phyloP scores from a whole-genome alignment of 257 asterid species.

The Gentiana dahurica region DNA sequence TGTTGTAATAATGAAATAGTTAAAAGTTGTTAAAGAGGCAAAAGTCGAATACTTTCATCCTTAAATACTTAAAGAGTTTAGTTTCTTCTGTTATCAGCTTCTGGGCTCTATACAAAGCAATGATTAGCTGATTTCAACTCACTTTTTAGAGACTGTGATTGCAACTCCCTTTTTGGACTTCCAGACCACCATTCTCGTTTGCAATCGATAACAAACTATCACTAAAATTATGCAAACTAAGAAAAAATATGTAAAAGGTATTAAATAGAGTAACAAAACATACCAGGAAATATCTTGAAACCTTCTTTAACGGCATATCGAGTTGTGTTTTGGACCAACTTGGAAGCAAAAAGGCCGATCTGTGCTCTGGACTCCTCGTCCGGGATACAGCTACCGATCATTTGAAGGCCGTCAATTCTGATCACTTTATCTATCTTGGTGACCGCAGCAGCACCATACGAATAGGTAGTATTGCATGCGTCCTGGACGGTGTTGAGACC shows the following conservation, averaged over 20 bases:
- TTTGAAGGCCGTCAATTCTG: slow-evolving; percentile 14
- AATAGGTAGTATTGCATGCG: slow-evolving; percentile 13
- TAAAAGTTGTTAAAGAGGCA: too few relatives aligned
- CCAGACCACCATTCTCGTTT: too few relatives aligned
- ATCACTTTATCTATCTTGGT: slow-evolving; percentile 18
- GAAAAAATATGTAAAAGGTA: too few relatives aligned
- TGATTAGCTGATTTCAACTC: too few relatives aligned
- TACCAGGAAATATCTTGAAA: slow-evolving; percentile 33
- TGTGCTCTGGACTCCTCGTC: slow-evolving; percentile 23
- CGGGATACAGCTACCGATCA: slow-evolving; percentile 12
- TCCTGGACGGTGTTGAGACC: slow-evolving; percentile 16
- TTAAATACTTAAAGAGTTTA: too few relatives aligned
- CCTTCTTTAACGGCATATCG: slow-evolving; percentile 19
- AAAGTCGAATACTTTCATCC: too few relatives aligned
- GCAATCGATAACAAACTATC: too few relatives aligned
- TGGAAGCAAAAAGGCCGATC: slow-evolving; percentile 12
- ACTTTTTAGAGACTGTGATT: too few relatives aligned
- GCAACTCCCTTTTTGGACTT: too few relatives aligned
- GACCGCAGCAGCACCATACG: slow-evolving; percentile 18
- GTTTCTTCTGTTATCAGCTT: too few relatives aligned
- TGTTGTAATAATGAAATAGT: too few relatives aligned
- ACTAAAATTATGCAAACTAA: background rate
- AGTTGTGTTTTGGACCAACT: slow-evolving; percentile 26
- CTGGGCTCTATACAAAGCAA: too few relatives aligned
- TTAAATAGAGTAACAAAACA: background rate